Evolutionary conservation across 2,329 filamentous ascomycete genomes (phyloP), one percentile per base, ranked within the genome.

Genomic region (Trichothecium sympodiale): DNA sequence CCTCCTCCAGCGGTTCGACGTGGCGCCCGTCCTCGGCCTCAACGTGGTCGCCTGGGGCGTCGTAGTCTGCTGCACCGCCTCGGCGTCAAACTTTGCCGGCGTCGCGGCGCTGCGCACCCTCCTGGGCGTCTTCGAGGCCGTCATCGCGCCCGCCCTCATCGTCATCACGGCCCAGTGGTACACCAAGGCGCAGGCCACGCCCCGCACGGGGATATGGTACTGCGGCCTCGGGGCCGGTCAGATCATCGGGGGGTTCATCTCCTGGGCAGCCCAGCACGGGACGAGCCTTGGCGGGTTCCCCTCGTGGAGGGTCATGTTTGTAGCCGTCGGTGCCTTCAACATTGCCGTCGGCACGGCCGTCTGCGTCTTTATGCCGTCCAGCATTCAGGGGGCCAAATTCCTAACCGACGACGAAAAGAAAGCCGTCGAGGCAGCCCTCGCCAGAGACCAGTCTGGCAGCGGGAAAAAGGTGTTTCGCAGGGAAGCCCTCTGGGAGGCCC

Each of bases 341-440:
- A 60, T 69, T 31, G 37, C 66, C 2, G 62, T 65, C 55, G 64
- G 57, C 2, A 49, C 65, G 5, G 47, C 57, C 3, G 41, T 73
- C 18, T 56, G 61, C 35, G 43, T 57, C 29, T 46, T 62, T 16
- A 58, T 74, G 8, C 69, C 69, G 0, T 58, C 67, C 36, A 29
- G 38, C 9, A 37, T 47, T 7, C 29, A 31, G 8, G 31, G 35
- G 14, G 49, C 48, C 29, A 37, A 23, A 23, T 51, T 48, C 37
- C 36, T 52, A 20, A 41, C 36, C 7, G 36, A 42, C 1, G 26
- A 37, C 26, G 50, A 52, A 14, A 50, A 44, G 36, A 10, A 17
- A 4, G 34, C 74, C 15, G 76, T 69, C 0, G 74, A 77, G 3
- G 71, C 68, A 40, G 81, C 77, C 48, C 63, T 85, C 26, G 67